Evolutionary conservation across 2,329 filamentous ascomycete genomes (phyloP).

Genomic region (Stagonosporopsis vannaccii): DNA sequence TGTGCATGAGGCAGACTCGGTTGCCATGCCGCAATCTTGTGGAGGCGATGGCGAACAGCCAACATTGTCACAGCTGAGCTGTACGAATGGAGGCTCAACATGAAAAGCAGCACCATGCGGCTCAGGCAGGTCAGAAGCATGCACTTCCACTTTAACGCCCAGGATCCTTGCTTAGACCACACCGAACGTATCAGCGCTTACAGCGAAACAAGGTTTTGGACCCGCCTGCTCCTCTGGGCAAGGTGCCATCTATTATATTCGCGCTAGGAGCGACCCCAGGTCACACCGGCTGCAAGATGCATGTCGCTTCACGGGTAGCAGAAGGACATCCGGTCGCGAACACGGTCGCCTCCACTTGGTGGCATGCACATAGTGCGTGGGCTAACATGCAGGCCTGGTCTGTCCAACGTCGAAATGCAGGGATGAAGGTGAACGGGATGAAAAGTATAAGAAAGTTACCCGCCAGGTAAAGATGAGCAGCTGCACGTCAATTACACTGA

Average conservation of each 20-base stretch:
- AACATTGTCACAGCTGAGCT: constrained; percentile 21
- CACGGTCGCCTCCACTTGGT: constrained; percentile 30
- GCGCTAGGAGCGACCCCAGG: constrained; percentile 39
- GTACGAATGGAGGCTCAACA: constrained; percentile 44
- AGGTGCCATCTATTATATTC: constrained; percentile 36
- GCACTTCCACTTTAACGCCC: constrained; percentile 29
- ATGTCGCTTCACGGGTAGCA: constrained; percentile 27
- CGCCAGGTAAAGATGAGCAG: constrained; percentile 20
- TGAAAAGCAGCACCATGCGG: constrained; percentile 40
- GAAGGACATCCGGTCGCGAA: constrained; percentile 24
- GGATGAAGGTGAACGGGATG: constrained; percentile 22
- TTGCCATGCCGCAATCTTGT: constrained; percentile 17
- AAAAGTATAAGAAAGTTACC: constrained; percentile 41
- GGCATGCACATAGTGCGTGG: constrained; percentile 42
- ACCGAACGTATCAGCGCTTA: constrained; percentile 41
- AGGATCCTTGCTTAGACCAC: constrained; percentile 29
- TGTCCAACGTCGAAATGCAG: constrained; percentile 37
- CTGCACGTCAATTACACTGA: constrained; percentile 27
- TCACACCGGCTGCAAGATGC: constrained; percentile 13
- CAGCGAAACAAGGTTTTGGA: constrained; percentile 35
- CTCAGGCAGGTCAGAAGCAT: constrained; percentile 31
- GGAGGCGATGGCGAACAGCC: constrained; percentile 28
- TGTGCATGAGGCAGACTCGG: constrained; percentile 26
- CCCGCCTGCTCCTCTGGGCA: constrained; percentile 31
- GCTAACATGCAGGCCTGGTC: constrained; percentile 35